Evolutionary conservation across 306 rosid species (phyloP), one percentile per base, ranked within the genome.

Genomic region (Spatholobus suberectus): DNA sequence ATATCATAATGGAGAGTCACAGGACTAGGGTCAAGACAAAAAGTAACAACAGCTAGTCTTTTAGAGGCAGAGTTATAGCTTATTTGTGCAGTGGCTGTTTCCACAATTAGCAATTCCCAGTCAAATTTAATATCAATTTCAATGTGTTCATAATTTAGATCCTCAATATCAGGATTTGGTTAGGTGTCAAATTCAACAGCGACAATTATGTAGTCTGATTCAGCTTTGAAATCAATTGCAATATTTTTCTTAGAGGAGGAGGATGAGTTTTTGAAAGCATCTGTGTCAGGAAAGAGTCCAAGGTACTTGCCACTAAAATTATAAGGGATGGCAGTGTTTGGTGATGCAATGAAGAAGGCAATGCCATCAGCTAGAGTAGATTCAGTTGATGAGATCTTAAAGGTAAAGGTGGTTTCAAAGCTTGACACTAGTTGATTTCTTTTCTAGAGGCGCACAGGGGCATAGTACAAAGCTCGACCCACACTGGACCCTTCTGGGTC

Each of bases 181-280:
- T 5, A 68, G 5, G 74, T 81, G 12, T 81, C 88, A 23, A 85
- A 85, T 55, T 85, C 88, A 5, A 85, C 85, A 8, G 83, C 82
- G 8, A 81, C 83, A 21, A 85, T 23, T 5, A 3, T 2, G 0
- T 66, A 1, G 8, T 17, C 17, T 41, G 46, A 38, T 4, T 6
- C 5, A 38, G 43, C 43, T 4, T 38, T 38, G 43, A 38, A 38
- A 38, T 38, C 43, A 38, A 38, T n/a, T n/a, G n/a, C n/a, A n/a
- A n/a, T n/a, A n/a, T n/a, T 5, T 34, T 34, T 34, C 4, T 34
- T 38, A 38, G 6, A 38, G 12, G 46, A 7, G 2, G 6, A 7
- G 11, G n/a, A n/a, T n/a, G 43, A 63, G 35, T 12, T 13, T 21
- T 75, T 80, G 20, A 3, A 5, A 8, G 9, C 12, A 44, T 32